Evolutionary conservation across 2,329 filamentous ascomycete species (phyloP), one percentile per base, ranked within the genome.

Genomic region (Alternaria gansuensis): DNA sequence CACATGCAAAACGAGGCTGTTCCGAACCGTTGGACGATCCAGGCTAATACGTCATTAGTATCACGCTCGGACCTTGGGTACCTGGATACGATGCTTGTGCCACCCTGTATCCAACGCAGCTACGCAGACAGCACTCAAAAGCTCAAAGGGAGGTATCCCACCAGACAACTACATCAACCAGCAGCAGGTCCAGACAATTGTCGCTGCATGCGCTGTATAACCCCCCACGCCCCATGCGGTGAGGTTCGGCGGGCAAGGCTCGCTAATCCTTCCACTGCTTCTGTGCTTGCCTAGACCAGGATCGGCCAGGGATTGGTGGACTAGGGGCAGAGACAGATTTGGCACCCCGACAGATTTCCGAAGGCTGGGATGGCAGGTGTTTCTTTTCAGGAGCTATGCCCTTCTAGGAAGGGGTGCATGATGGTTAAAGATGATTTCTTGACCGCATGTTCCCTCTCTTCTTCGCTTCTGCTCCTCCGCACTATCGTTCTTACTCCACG

Each of bases 381-480:
- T 48, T 48, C 50, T 67, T 68, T 65, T 61, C 57, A 55, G 39
- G 51, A 54, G 54, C 65, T 66, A 70, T 56, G 54, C 61, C 59
- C 48, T 57, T 64, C 66, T 48, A 48, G 57, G 63, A 55, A 51
- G 49, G 52, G 55, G 50, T 61, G 57, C 57, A 51, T 51, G 51
- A 51, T 63, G 57, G 62, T 63, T 63, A 65, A 63, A 66, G 64
- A 66, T 65, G 64, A 49, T 59, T 48, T 59, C 53, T 64, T 66
- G 64, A 66, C 64, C 64, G 64, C 64, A 66, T 63, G 55, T 66
- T 65, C 54, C 54, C 51, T 59, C 53, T 44, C 44, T 60, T 52
- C 51, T 48, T 17, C 44, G 39, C 33, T 61, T 36, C 45, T 39
- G 41, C 46, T 21, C 43, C 29, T 51, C 26, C 33, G 23, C 48